Evolutionary conservation across 1,139 yeast species (phyloP).

Genomic region (Zygosaccharomyces sapae): DNA sequence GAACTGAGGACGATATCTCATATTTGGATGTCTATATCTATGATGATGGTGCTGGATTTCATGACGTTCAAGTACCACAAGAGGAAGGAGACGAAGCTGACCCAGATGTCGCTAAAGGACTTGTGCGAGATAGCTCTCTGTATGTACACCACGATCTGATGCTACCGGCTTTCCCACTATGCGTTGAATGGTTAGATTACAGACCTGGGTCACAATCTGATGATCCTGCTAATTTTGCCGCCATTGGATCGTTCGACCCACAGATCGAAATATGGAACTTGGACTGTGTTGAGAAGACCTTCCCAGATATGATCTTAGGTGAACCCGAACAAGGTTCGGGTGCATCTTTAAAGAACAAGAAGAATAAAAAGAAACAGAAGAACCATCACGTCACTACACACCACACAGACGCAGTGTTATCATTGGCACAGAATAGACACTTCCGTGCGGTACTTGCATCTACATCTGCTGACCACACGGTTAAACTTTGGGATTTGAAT

Average conservation of each 20-base stretch:
- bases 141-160: slow-evolving; percentile 95
- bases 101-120: slow-evolving; percentile 64
- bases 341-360: slow-evolving; percentile 39
- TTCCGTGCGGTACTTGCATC: slow-evolving; percentile 88
- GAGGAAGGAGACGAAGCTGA: slow-evolving; percentile 61
- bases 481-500: slow-evolving; percentile 90
- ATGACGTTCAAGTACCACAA: slow-evolving; percentile 52
- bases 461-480: slow-evolving; percentile 91
- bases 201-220: slow-evolving; percentile 48
- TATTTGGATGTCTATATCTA: slow-evolving; percentile 89
- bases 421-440: slow-evolving; percentile 74
- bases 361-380: slow-evolving; percentile 50
- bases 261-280: slow-evolving; percentile 96
- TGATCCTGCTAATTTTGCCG: slow-evolving; percentile 83
- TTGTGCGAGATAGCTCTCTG: slow-evolving; percentile 65
- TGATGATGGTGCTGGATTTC: slow-evolving; percentile 89
- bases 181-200: slow-evolving; percentile 92
- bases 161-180: slow-evolving; percentile 95
- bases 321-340: slow-evolving; percentile 56
- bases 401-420: slow-evolving; percentile 91
- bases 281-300: slow-evolving; percentile 87
- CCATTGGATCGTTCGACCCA: slow-evolving; percentile 95
- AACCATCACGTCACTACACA: slow-evolving; percentile 62
- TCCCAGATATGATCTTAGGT: slow-evolving; percentile 90
- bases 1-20: slow-evolving; percentile 94